phyloP scores from a whole-genome alignment of 2,329 filamentous ascomycete species.

The Fusarium odoratissimum region DNA sequence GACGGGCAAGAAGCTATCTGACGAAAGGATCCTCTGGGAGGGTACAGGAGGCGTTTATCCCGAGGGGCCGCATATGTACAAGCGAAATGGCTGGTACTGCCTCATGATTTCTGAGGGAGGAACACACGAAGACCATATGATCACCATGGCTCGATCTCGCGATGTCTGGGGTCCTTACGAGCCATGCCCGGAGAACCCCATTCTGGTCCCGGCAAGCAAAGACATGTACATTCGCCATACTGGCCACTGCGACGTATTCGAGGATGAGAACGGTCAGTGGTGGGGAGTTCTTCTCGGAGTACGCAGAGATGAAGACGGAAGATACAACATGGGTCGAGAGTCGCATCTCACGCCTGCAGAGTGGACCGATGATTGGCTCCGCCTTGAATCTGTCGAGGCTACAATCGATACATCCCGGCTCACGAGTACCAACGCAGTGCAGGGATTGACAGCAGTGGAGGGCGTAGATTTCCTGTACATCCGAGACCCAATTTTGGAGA shows the following conservation, averaged over 20 bases:
- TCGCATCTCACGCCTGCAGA: slow-evolving; percentile 8
- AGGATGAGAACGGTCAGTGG: slow-evolving; percentile 9
- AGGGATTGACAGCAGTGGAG: slow-evolving; percentile 1
- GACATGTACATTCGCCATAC: slow-evolving; percentile 6
- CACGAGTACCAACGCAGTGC: not conserved
- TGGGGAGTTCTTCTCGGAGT: slow-evolving; percentile 20
- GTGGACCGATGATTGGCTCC: slow-evolving; percentile 13
- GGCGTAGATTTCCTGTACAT: slow-evolving; percentile 13
- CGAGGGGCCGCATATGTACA: slow-evolving; percentile 12
- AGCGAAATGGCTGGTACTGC: slow-evolving; percentile 19
- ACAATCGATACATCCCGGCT: not conserved
- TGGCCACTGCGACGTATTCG: slow-evolving; percentile 10
- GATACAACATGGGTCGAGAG: slow-evolving; percentile 18
- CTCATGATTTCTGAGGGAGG: slow-evolving; percentile 13
- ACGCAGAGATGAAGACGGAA: not conserved
- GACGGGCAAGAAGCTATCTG: not conserved
- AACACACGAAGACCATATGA: slow-evolving; percentile 18
- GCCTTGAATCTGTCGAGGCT: not conserved
- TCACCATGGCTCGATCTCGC: slow-evolving; percentile 11
- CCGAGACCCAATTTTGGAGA: not conserved
- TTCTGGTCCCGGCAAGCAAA: not conserved
- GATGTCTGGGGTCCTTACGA: slow-evolving; percentile 17
- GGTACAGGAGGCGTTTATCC: slow-evolving; percentile 1
- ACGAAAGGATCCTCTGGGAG: slow-evolving; percentile 13
- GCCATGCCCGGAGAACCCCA: slow-evolving; percentile 1